Conservation (phyloP, 345 rosid genomes). For the Heritiera littoralis region DNA sequence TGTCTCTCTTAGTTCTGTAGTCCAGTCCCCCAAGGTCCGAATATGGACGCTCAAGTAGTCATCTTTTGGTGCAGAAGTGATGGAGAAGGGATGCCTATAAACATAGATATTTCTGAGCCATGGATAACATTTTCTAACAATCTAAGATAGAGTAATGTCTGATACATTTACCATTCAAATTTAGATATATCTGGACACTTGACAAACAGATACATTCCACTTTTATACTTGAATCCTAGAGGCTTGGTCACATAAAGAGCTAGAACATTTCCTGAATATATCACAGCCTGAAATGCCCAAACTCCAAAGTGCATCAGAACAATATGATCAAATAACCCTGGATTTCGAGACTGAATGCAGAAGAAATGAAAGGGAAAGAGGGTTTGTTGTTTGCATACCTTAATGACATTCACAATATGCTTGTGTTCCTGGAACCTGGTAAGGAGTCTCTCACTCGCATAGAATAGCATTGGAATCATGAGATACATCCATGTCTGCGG, state of each 20-base stretch:
- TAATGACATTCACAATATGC: conserved; percentile 67
- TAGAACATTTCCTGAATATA: conserved; percentile 87
- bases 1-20: conserved; percentile 62
- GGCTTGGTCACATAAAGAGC: conserved; percentile 89
- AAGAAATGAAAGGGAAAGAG: neutral
- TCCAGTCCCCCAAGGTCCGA: conserved; percentile 91
- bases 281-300: conserved; percentile 60
- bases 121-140: neutral
- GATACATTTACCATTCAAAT: conserved; percentile 70
- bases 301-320: neutral
- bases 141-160: neutral
- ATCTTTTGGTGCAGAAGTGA: conserved; percentile 93
- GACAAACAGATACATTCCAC: conserved; percentile 96
- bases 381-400: conserved; percentile 45
- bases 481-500: conserved; percentile 96
- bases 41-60: conserved; percentile 88
- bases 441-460: conserved; percentile 60
- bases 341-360: neutral
- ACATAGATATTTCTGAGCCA: neutral
- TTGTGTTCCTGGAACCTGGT: conserved; percentile 51
- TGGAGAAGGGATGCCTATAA: conserved; percentile 94
- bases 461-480: conserved; percentile 53
- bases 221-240: conserved; percentile 71
- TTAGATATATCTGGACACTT: conserved; percentile 79
- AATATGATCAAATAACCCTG: neutral